A percentile compares a stretch with the other conserved stretches of the same genome.
Evolutionary conservation across 495 filamentous ascomycete species (phyloP).

Genomic region (Hypoxylon lenormandii): DNA sequence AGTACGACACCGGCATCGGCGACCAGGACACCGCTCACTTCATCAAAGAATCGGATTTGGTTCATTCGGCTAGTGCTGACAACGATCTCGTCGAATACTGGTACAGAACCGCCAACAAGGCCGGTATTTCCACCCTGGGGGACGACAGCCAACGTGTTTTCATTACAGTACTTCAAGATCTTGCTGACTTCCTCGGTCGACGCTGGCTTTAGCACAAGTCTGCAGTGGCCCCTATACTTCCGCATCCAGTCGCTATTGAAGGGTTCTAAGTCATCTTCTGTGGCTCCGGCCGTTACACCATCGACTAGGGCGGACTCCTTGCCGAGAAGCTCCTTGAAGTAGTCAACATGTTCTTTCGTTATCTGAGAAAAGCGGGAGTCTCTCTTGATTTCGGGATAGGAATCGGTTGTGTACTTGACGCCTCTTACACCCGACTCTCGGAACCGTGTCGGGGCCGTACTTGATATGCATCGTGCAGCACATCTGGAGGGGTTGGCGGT

Average conservation of each 20-base stretch:
- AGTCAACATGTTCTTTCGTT: conserved; percentile 78
- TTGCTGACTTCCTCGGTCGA: conserved; percentile 86
- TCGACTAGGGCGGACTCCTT: conserved; percentile 83
- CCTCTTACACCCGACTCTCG: conserved; percentile 56
- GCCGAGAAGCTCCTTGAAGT: conserved; percentile 81
- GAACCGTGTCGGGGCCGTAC: conserved; percentile 49
- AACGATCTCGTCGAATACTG: conserved; percentile 97
- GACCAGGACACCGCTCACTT: conserved; percentile 89
- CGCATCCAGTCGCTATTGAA: conserved; percentile 99
- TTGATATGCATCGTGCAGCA: conserved; percentile 52
- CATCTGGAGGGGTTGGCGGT: conserved; percentile 5
- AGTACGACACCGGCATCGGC: conserved; percentile 91
- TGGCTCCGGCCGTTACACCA: conserved; percentile 76
- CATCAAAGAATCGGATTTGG: conserved; percentile 88
- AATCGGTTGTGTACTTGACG: conserved; percentile 81
- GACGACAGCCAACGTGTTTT: conserved; percentile 89
- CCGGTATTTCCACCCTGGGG: conserved; percentile 98
- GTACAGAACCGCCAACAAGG: conserved; percentile 91
- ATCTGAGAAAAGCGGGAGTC: conserved; percentile 77
- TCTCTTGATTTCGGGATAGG: conserved; percentile 84
- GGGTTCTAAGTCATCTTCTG: conserved; percentile 80
- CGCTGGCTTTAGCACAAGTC: conserved; percentile 85
- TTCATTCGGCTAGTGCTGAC: conserved; percentile 90
- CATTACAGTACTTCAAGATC: conserved; percentile 92
- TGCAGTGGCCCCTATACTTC: conserved; percentile 92